phyloP scores from a whole-genome alignment of 345 rosid genomes.

The Gossypium thurberi region DNA sequence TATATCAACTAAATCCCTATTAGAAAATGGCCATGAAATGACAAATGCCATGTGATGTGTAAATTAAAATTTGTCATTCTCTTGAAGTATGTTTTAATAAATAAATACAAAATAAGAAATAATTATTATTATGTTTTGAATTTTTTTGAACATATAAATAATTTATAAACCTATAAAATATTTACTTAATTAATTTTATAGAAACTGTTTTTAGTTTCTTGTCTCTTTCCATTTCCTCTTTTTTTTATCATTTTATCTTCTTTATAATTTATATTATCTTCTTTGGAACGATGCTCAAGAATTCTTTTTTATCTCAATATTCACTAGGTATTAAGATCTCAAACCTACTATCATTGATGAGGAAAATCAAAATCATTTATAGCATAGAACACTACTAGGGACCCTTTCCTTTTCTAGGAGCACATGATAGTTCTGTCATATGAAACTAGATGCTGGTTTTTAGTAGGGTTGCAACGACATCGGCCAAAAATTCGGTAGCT shows the following conservation, averaged over 20 bases:
- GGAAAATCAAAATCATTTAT: not conserved
- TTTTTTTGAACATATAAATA: no score
- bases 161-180: no score
- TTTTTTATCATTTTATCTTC: not conserved
- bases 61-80: no score
- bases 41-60: no score
- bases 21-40: no score
- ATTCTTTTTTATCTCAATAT: not conserved
- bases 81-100: no score
- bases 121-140: no score
- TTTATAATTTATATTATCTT: not conserved
- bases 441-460: not conserved
- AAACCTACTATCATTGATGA: not conserved
- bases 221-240: not conserved
- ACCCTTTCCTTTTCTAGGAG: not conserved
- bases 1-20: not conserved
- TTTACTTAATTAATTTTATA: no score
- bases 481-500: not conserved
- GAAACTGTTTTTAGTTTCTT: not conserved
- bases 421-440: not conserved
- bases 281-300: not conserved
- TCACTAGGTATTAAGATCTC: not conserved
- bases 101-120: no score
- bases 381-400: no score
- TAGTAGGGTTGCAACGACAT: not conserved